Conservation (phyloP, 164 flowering plant genomes). For the Tetrastigma voinierianum region DNA sequence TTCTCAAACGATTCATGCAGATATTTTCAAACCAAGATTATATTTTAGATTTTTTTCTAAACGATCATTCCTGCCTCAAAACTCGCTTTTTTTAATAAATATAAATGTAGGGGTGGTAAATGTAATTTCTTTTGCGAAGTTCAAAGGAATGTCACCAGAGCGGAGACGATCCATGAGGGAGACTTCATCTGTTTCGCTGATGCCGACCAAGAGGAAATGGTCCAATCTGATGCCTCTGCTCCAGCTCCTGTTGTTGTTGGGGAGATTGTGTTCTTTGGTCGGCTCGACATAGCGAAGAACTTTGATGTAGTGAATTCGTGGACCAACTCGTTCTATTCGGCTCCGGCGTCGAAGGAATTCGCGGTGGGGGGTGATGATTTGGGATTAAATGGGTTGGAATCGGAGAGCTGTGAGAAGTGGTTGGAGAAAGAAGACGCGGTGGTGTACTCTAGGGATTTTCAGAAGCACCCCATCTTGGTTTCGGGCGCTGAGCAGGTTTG, state of each 20-base stretch:
- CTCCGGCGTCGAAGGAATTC: neutral
- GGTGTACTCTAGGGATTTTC: constrained; percentile 70
- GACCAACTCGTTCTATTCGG: constrained; percentile 52
- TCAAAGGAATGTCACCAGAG: constrained; percentile 20
- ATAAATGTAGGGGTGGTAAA: no score
- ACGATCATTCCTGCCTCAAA: no score
- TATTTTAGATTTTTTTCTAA: no score
- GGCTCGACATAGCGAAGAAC: constrained; percentile 76
- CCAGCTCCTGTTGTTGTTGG: constrained; percentile 59
- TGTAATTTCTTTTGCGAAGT: no score
- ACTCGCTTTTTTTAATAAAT: no score
- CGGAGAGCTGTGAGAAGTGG: constrained; percentile 66
- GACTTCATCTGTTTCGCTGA: constrained; percentile 11
- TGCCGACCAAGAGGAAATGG: constrained; percentile 48
- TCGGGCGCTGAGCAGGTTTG: constrained; percentile 66
- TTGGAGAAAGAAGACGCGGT: constrained; percentile 73
- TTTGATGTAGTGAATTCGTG: constrained; percentile 58
- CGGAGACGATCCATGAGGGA: constrained; percentile 20
- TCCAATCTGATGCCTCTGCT: constrained; percentile 57
- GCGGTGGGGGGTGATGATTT: constrained; percentile 2
- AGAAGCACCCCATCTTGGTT: constrained; percentile 62
- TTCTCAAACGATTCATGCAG: no score
- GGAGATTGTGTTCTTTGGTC: constrained; percentile 74
- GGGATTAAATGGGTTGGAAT: constrained; percentile 2
- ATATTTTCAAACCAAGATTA: no score